Evolutionary conservation across 768 basidiomycete genomes (phyloP).

Genomic region (Podaxis pistillaris): DNA sequence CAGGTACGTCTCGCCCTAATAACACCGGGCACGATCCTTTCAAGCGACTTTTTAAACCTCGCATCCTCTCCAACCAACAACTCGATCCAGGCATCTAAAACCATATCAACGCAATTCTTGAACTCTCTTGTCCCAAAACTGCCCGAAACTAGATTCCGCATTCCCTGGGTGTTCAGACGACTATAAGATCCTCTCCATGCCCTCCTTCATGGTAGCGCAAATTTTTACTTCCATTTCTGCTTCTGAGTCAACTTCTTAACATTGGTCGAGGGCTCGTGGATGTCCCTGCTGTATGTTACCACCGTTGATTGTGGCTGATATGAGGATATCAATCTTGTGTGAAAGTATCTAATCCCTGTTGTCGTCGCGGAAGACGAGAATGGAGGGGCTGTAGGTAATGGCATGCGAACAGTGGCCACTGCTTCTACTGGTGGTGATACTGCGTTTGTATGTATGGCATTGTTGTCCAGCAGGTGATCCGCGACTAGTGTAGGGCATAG

Average conservation of each 20-base stretch:
- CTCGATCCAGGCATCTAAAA: constrained; percentile 65
- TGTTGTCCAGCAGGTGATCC: constrained; percentile 47
- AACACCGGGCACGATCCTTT: constrained; percentile 63
- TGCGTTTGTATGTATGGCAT: constrained; percentile 56
- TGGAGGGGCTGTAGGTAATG: constrained; percentile 68
- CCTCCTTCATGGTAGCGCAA: constrained; percentile 54
- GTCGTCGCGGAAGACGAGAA: constrained; percentile 59
- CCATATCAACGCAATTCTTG: constrained; percentile 51
- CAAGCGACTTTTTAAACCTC: constrained; percentile 55
- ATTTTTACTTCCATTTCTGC: constrained; percentile 22
- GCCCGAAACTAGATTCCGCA: constrained; percentile 64
- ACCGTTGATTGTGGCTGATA: constrained; percentile 70
- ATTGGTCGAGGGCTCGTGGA: not conserved
- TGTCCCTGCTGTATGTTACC: constrained; percentile 28
- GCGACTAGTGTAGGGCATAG: constrained; percentile 61
- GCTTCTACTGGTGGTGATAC: constrained; percentile 32
- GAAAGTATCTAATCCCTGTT: constrained; percentile 52
- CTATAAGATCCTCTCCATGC: constrained; percentile 55
- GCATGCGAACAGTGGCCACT: constrained; percentile 65
- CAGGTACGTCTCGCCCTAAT: constrained; percentile 23
- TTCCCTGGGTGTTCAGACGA: constrained; percentile 58
- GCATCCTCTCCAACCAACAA: constrained; percentile 46
- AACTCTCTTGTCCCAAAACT: constrained; percentile 79
- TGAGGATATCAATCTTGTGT: constrained; percentile 59
- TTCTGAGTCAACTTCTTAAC: not conserved